phyloP scores from a whole-genome alignment of 2,329 filamentous ascomycete genomes.

The Arthrinium phaeospermum region DNA sequence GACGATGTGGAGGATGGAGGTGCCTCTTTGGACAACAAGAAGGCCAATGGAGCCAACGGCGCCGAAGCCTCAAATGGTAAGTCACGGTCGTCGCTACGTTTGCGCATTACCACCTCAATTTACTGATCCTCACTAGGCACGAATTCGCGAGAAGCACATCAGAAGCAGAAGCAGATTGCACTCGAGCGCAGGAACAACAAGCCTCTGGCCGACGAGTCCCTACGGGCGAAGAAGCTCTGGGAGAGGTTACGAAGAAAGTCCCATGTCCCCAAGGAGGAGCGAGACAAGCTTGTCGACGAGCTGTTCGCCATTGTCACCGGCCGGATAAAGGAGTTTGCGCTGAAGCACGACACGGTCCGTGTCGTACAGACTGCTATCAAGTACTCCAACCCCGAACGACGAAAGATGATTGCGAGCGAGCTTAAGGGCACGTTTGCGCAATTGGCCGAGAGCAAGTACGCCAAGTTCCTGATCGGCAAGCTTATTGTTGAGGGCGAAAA shows the following conservation, averaged over 20 bases:
- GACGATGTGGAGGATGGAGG: conserved; percentile 62
- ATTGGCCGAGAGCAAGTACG: conserved; percentile 92
- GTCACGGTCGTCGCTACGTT: neutral
- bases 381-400: conserved; percentile 85
- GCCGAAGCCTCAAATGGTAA: conserved; percentile 40
- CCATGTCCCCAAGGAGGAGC: conserved; percentile 87
- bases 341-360: conserved; percentile 98
- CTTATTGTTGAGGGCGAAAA: conserved; percentile 89
- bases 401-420: conserved; percentile 85
- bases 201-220: conserved; percentile 87
- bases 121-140: conserved; percentile 50
- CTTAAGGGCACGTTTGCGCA: conserved; percentile 83
- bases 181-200: conserved; percentile 91
- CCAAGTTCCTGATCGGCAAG: conserved; percentile 97
- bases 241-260: conserved; percentile 92
- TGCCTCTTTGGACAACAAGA: conserved; percentile 49
- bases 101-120: neutral
- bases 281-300: conserved; percentile 85
- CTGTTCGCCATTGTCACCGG: conserved; percentile 91
- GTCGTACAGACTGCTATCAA: conserved; percentile 97
- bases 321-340: conserved; percentile 90
- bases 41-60: conserved; percentile 29
- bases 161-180: conserved; percentile 87
- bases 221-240: conserved; percentile 95
- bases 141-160: conserved; percentile 84